Percentiles rank a stretch among this genome's conserved stretches.
These are phyloP conservation scores for Neofusicoccum parvum DNA, from an alignment of 2,329 filamentous ascomycete genomes.

Conservation along the genomic window DNA sequence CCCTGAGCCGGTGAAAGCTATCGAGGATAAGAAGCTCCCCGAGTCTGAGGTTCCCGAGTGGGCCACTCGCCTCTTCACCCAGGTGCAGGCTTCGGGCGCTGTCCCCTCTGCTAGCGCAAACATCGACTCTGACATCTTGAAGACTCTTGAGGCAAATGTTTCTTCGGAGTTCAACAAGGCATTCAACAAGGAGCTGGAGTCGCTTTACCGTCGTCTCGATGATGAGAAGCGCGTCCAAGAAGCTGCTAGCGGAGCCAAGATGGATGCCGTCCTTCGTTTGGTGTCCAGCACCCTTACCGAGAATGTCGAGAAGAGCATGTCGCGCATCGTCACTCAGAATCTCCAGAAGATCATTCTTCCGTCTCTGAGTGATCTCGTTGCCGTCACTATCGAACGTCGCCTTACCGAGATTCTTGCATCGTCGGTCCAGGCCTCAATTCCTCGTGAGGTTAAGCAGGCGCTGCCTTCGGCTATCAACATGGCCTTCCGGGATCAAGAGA, in stretches of 20 bases:
- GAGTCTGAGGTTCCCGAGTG: conserved; percentile 38
- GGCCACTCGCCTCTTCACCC: conserved; percentile 38
- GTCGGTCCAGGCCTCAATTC: conserved; percentile 66
- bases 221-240: conserved; percentile 70
- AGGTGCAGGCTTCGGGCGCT: conserved; percentile 28
- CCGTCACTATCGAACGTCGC: conserved; percentile 70
- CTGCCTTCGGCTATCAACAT: conserved; percentile 69
- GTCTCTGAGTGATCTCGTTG: conserved; percentile 67
- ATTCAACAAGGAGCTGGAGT: conserved; percentile 53
- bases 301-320: conserved; percentile 74
- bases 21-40: conserved; percentile 26
- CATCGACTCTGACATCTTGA: conserved; percentile 52
- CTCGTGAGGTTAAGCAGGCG: conserved; percentile 71
- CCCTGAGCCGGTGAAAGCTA: conserved; percentile 25
- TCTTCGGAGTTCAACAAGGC: conserved; percentile 51
- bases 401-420: conserved; percentile 69
- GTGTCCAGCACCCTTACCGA: conserved; percentile 70
- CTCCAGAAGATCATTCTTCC: conserved; percentile 78
- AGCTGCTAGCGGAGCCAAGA: conserved; percentile 64
- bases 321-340: conserved; percentile 73
- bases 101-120: conserved; percentile 24
- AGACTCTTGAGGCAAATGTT: conserved; percentile 54
- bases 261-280: conserved; percentile 68
- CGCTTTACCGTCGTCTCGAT: conserved; percentile 63
- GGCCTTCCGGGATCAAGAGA: conserved; percentile 72